Evolutionary conservation across 2,329 filamentous ascomycete genomes (phyloP).

Genomic region (Nothophoma quercina): DNA sequence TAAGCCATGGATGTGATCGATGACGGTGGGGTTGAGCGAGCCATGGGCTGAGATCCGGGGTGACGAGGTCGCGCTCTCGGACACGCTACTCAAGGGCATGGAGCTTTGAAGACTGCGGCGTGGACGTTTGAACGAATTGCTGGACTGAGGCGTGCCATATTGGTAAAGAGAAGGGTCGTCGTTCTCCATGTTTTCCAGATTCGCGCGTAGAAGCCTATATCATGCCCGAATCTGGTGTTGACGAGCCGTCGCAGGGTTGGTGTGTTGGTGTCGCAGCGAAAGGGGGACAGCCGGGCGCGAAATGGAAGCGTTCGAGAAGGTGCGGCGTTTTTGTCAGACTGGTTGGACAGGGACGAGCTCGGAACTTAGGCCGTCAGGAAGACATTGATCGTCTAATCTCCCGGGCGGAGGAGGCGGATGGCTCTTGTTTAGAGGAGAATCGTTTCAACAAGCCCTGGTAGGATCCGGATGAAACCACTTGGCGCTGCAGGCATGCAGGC

Average conservation of each 20-base stretch:
- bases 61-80: conserved; percentile 47
- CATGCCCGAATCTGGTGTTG: conserved; percentile 47
- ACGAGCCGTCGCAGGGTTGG: conserved; percentile 41
- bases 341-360: conserved; percentile 40
- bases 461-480: conserved; percentile 42
- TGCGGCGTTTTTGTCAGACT: conserved; percentile 42
- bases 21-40: conserved; percentile 46
- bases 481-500: conserved; percentile 46
- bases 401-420: conserved; percentile 48
- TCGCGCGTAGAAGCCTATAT: conserved; percentile 39
- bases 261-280: conserved; percentile 36
- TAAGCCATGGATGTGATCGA: conserved; percentile 50
- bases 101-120: conserved; percentile 48
- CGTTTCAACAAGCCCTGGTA: conserved; percentile 42
- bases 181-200: conserved; percentile 48
- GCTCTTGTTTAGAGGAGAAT: conserved; percentile 49
- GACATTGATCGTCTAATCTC: conserved; percentile 52
- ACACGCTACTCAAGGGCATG: conserved; percentile 47
- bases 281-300: conserved; percentile 35
- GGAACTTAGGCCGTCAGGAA: conserved; percentile 48
- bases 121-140: conserved; percentile 48
- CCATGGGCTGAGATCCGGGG: conserved; percentile 44
- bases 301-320: conserved; percentile 47
- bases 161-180: conserved; percentile 48
- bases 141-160: conserved; percentile 45